A percentile compares a stretch with the other conserved stretches of the same genome.
These are phyloP conservation scores for Chloromonas sp. DNA, from an alignment of 163 green algal species.

Conservation along the genomic window DNA sequence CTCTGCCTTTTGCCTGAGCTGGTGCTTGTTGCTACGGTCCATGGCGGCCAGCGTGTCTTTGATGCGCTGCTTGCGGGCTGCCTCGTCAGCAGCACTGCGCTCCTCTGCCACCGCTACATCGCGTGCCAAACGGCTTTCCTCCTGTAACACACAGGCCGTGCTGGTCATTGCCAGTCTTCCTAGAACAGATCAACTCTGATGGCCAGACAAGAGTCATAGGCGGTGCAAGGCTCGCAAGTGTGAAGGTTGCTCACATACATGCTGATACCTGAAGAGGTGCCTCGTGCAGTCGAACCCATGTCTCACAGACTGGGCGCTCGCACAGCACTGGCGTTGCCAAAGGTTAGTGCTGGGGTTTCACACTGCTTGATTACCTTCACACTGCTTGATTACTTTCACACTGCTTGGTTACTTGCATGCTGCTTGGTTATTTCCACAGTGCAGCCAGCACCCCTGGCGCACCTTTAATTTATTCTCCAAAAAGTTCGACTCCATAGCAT, in stretches of 20 bases:
- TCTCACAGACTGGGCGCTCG: background rate
- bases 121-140: slow-evolving; percentile 7
- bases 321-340: background rate
- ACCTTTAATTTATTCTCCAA: background rate
- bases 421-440: background rate
- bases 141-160: slow-evolving; percentile 12
- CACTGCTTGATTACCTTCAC: background rate
- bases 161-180: background rate
- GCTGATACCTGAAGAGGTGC: background rate
- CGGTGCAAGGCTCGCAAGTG: background rate
- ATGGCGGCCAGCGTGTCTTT: slow-evolving; percentile 13
- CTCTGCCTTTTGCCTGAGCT: slow-evolving; percentile 13
- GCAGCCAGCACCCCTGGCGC: background rate
- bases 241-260: background rate
- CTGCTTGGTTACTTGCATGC: background rate
- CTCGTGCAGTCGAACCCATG: background rate
- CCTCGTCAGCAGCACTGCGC: slow-evolving; percentile 19
- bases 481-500: slow-evolving; percentile 35
- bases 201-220: background rate
- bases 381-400: background rate
- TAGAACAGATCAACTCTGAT: background rate
- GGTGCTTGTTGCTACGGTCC: slow-evolving; percentile 10
- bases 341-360: background rate
- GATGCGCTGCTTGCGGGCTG: slow-evolving; percentile 13
- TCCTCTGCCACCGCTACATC: slow-evolving; percentile 17